phyloP scores from a whole-genome alignment of 768 basidiomycete species.

The Mycena vitilis region DNA sequence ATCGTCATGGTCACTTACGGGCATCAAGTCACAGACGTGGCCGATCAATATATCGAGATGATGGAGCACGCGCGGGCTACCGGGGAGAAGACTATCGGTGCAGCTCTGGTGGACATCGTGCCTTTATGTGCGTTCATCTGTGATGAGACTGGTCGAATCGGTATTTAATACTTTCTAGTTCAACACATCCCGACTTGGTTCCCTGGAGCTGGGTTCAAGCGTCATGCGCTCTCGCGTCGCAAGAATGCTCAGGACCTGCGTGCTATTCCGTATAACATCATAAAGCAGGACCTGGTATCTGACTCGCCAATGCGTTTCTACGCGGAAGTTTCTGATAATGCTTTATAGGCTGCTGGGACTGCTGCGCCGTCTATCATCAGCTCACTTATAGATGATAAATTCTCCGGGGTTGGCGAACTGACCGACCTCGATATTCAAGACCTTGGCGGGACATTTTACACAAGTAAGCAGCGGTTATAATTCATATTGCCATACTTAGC shows the following conservation, averaged over 20 bases:
- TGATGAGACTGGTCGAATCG: background rate
- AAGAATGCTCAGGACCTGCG: conserved; percentile 4
- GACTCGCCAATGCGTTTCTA: background rate
- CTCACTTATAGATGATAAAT: background rate
- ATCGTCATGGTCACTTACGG: conserved; percentile 2
- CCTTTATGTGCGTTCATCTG: background rate
- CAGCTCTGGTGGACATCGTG: conserved; percentile 7
- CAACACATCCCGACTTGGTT: conserved; percentile 7
- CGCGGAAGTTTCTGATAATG: background rate
- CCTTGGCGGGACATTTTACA: background rate
- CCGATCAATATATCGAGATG: background rate
- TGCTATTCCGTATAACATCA: conserved; percentile 1
- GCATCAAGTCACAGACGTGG: background rate
- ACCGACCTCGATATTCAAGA: conserved; percentile 1
- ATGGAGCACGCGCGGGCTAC: background rate
- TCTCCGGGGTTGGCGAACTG: background rate
- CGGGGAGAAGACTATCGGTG: conserved; percentile 4
- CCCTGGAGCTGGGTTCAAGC: conserved; percentile 1
- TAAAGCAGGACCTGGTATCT: background rate
- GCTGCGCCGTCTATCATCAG: conserved; percentile 8
- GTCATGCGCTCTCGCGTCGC: background rate
- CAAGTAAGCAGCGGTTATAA: background rate
- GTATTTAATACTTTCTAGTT: background rate
- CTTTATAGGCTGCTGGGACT: background rate
- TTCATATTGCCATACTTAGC: background rate